Percentiles rank a stretch among this genome's conserved stretches.
Evolutionary conservation across 805 yeast genomes (phyloP).

Genomic region (Zygosaccharomyces kombuchaensis): DNA sequence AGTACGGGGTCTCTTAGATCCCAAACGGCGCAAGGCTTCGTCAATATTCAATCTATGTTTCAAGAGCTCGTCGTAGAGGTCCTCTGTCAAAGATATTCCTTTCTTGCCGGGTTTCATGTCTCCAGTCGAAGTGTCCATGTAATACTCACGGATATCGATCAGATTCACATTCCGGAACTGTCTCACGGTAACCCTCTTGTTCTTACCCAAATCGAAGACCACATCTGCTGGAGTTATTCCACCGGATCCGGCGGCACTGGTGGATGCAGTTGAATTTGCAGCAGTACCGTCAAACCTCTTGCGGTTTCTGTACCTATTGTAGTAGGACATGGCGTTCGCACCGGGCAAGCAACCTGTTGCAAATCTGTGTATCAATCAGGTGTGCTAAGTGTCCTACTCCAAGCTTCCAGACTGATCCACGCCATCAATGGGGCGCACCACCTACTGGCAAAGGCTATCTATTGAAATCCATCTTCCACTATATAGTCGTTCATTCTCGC

Average conservation of each 20-base stretch:
- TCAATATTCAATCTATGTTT: constrained; percentile 36
- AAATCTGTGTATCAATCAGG: background rate
- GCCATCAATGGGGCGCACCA: background rate
- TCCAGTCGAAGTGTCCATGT: constrained; percentile 51
- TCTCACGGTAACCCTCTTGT: constrained; percentile 69
- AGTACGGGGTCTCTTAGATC: constrained; percentile 34
- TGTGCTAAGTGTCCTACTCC: background rate
- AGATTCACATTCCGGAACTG: constrained; percentile 61
- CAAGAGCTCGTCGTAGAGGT: constrained; percentile 34
- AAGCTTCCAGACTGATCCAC: background rate
- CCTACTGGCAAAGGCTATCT: background rate
- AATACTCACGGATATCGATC: constrained; percentile 83
- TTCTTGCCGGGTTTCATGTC: constrained; percentile 78
- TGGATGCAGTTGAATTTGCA: constrained; percentile 7
- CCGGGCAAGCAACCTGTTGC: constrained; percentile 6
- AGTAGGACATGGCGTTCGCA: constrained; percentile 25
- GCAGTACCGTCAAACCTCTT: constrained; percentile 16
- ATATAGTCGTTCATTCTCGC: background rate
- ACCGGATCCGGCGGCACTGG: constrained; percentile 7
- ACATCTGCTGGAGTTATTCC: constrained; percentile 26
- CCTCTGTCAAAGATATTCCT: constrained; percentile 40
- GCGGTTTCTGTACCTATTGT: constrained; percentile 29
- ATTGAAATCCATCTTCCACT: background rate
- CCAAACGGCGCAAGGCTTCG: constrained; percentile 35
- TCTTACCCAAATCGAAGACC: constrained; percentile 46